Conservation (phyloP, 148 eudicot species). For the Chenopodium formosanum region DNA sequence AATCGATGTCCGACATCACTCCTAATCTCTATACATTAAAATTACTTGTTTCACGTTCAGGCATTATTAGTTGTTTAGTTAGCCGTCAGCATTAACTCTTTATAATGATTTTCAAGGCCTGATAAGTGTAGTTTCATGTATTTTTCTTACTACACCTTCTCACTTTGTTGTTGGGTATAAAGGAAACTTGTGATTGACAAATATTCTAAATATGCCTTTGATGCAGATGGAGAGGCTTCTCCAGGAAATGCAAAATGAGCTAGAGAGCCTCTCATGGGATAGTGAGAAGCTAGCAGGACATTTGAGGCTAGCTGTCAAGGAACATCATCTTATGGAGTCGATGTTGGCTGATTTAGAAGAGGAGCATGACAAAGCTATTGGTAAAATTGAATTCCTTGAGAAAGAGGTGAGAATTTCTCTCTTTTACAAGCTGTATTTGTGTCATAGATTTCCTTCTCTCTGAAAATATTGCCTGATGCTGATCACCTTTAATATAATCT, state of each 20-base stretch:
- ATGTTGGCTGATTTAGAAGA: conserved; percentile 74
- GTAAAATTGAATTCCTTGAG: conserved; percentile 64
- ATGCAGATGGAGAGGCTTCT: conserved; percentile 65
- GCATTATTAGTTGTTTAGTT: not conserved
- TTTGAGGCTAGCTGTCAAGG: conserved; percentile 47
- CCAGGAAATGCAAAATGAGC: conserved; percentile 50
- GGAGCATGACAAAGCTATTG: conserved; percentile 74
- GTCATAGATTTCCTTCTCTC: not conserved
- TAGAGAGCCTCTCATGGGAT: conserved; percentile 56
- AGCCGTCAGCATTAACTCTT: not conserved
- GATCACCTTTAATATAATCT: not conserved
- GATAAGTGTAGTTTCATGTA: not conserved
- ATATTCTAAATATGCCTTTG: conserved; percentile 10
- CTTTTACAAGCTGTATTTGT: not conserved
- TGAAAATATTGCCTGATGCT: not conserved
- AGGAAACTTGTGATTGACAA: not conserved
- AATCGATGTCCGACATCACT: not conserved
- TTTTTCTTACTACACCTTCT: not conserved
- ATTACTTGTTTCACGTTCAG: not conserved
- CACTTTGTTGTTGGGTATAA: not conserved
- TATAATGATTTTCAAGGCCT: not conserved
- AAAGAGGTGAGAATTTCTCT: conserved; percentile 45
- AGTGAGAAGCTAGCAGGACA: conserved; percentile 51
- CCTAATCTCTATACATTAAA: not conserved
- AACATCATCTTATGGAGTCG: conserved; percentile 47